Conservation (phyloP, 345 rosid species). For the Syzygium oleosum region DNA sequence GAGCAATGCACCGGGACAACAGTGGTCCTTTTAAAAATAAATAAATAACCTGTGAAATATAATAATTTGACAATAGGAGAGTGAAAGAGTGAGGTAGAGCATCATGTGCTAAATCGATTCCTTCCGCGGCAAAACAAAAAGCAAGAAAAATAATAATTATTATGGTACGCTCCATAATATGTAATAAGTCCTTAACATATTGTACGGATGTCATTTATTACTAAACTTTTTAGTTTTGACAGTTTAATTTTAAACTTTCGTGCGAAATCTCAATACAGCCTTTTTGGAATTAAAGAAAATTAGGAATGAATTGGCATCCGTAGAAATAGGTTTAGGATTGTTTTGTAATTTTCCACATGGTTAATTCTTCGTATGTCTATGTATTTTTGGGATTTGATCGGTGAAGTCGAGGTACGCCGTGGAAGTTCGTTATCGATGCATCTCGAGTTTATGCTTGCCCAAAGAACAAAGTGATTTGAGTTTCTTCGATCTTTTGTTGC, state of each 20-base stretch:
- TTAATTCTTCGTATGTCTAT: neutral
- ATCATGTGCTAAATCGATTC: neutral
- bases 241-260: neutral
- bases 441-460: neutral
- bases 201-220: accelerated
- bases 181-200: neutral
- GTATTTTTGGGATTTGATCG: too few relatives aligned
- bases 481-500: neutral
- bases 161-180: neutral
- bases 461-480: neutral
- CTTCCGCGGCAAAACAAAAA: neutral
- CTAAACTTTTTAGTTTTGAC: neutral
- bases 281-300: too few relatives aligned
- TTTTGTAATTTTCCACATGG: neutral
- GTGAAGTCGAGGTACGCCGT: too few relatives aligned
- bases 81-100: neutral
- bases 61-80: neutral
- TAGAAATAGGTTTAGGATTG: accelerated
- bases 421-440: too few relatives aligned
- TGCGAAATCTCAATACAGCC: neutral
- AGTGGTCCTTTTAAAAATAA: neutral
- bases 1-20: neutral
- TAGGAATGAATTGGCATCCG: neutral
- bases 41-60: too few relatives aligned
- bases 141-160: too few relatives aligned